Base-by-base conservation (phyloP, 2,329 filamentous ascomycete genomes). In the Ophiostoma piceae region DNA sequence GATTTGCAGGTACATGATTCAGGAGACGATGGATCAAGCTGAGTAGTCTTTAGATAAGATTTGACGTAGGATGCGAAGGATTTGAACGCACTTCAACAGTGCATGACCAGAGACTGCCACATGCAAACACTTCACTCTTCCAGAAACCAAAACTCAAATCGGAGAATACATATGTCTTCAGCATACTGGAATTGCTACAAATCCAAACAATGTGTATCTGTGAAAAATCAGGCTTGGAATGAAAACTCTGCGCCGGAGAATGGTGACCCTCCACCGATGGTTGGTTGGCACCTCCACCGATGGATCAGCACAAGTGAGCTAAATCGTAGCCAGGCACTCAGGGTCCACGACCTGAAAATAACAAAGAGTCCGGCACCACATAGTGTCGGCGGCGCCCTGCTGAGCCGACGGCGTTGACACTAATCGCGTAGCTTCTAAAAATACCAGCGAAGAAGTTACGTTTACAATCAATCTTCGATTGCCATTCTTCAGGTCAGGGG, bases 1-100 rank as follows among this genome's bases (percentile, higher is more conserved):
- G 43, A 47, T 47, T 47, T 47, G 43, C 39, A 41, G 43, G 43
- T 47, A 47, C 43, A 47, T 47, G 43, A 47, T 47, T 47, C 43
- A 47, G 43, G 43, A 47, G 43, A 47, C 43, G 14, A 19, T 19
- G 43, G 43, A 47, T n/a, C 26, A 2, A 29, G 26, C 26, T 2
- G 26, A 35, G 35, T 35, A 35, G 35, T 35, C 35, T 35, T 1
- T 35, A 47, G 43, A 47, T n/a, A 47, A 47, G 14, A 47, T 47
- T 1, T 19, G 16, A 47, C 19, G 7, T 43, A 16, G 41, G 16
- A 4, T 47, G 16, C 16, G 6, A 19, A n/a, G 41, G 41, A 43
- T 43, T 5, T 19, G 1, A 7, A 47, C 6, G 26, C 26, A 29
- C 26, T 29, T 29, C 26, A 29, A 29, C 26, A 47, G 43, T 47